Percentiles rank a stretch among this genome's conserved stretches.
Evolutionary conservation across 768 basidiomycete species (phyloP).

Genomic region (Suillus subluteus): DNA sequence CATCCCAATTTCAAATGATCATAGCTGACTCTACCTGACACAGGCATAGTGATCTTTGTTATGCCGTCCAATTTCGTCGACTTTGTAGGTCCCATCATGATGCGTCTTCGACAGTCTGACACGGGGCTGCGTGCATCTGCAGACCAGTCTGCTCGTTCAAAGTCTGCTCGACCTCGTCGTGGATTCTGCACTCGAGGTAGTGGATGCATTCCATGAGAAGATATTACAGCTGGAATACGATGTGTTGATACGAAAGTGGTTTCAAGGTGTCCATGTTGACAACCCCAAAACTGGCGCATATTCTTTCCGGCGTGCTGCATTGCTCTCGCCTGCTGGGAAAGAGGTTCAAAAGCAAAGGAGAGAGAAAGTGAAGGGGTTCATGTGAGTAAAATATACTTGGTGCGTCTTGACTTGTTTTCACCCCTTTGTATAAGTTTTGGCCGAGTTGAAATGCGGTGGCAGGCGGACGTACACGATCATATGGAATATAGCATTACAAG

Average conservation of each 20-base stretch:
- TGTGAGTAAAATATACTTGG: constrained; percentile 62
- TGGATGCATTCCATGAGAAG: constrained; percentile 68
- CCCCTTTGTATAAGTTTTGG: neutral
- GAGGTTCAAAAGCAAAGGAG: neutral
- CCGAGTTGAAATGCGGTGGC: constrained; percentile 1
- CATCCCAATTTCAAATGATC: neutral
- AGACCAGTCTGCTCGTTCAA: constrained; percentile 73
- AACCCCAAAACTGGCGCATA: constrained; percentile 55
- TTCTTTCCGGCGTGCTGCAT: constrained; percentile 66
- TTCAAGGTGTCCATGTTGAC: constrained; percentile 32
- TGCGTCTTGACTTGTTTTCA: constrained; percentile 29
- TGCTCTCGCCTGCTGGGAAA: constrained; percentile 41
- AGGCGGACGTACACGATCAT: constrained; percentile 80
- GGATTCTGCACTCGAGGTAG: constrained; percentile 66
- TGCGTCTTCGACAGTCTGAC: constrained; percentile 60
- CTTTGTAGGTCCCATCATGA: constrained; percentile 58
- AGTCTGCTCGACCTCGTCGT: constrained; percentile 73
- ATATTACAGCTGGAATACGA: constrained; percentile 63
- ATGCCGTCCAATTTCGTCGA: constrained; percentile 47
- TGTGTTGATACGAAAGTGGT: constrained; percentile 64
- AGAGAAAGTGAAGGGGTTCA: constrained; percentile 46
- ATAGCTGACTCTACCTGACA: neutral
- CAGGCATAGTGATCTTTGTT: constrained; percentile 69
- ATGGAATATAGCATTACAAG: constrained; percentile 72
- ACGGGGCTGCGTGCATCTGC: constrained; percentile 63